phyloP scores from a whole-genome alignment of 78 protist species.

The Planoprotostelium fungivorum region DNA sequence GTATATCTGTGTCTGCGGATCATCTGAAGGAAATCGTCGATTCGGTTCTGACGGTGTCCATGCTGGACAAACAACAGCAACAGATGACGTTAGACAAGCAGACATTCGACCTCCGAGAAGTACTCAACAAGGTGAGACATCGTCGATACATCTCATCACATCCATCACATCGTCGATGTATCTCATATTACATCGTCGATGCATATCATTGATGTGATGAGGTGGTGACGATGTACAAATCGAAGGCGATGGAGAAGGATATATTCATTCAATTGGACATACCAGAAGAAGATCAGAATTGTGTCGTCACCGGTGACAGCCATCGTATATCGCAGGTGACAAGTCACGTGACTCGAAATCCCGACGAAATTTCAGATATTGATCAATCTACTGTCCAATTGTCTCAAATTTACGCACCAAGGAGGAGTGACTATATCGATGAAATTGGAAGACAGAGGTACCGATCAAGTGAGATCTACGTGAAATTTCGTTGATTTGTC shows the following conservation, averaged over 20 bases:
- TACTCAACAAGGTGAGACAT: neutral
- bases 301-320: neutral
- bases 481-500: too few relatives aligned
- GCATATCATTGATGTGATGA: too few relatives aligned
- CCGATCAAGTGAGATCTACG: neutral
- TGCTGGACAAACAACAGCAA: neutral
- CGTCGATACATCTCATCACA: neutral
- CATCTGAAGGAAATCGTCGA: neutral
- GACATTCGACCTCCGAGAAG: neutral
- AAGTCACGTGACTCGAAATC: too few relatives aligned
- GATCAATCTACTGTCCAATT: neutral
- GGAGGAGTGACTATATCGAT: neutral
- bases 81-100: neutral
- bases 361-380: too few relatives aligned
- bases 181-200: too few relatives aligned
- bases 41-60: neutral
- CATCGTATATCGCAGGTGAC: neutral
- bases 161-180: neutral
- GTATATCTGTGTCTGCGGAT: neutral
- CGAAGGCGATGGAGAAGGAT: neutral
- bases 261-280: neutral
- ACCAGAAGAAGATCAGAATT: neutral
- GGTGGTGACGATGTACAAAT: neutral
- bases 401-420: neutral
- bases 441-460: neutral